phyloP scores from a whole-genome alignment of 2,329 filamentous ascomycete genomes.

The Verticillium nubilum region DNA sequence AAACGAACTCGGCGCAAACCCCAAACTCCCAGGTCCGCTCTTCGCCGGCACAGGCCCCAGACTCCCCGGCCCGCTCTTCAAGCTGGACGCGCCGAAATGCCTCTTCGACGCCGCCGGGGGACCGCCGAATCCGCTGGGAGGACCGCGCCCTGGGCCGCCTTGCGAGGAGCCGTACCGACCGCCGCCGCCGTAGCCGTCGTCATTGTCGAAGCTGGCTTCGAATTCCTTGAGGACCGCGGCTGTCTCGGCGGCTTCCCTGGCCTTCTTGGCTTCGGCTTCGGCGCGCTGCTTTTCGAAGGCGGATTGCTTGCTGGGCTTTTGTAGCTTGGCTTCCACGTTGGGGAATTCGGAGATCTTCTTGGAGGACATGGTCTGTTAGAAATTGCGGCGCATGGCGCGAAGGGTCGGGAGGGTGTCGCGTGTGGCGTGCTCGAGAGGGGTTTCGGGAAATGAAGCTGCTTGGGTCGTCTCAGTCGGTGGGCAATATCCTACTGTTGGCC shows the following conservation, averaged over 20 bases:
- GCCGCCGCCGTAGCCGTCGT: constrained; percentile 38
- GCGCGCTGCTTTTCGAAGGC: constrained; percentile 84
- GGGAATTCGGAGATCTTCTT: constrained; percentile 56
- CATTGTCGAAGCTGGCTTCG: constrained; percentile 69
- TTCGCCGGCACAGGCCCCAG: constrained; percentile 50
- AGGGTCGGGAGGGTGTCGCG: neutral
- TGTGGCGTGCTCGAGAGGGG: neutral
- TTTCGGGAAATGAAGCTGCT: no score
- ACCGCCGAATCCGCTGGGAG: constrained; percentile 13
- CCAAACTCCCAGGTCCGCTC: constrained; percentile 59
- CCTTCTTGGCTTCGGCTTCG: constrained; percentile 82
- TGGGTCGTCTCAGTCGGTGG: no score
- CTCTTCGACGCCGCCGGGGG: constrained; percentile 24
- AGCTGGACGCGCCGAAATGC: constrained; percentile 56
- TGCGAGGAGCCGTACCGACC: constrained; percentile 1
- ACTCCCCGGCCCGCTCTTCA: constrained; percentile 59
- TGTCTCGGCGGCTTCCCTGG: constrained; percentile 79
- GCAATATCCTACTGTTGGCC: no score
- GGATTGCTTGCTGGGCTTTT: constrained; percentile 76
- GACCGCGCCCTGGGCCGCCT: constrained; percentile 2
- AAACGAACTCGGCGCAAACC: constrained; percentile 43
- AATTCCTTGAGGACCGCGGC: constrained; percentile 85
- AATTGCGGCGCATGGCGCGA: neutral
- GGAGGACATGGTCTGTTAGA: constrained; percentile 35
- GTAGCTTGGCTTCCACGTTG: constrained; percentile 70